A percentile compares a stretch with the other conserved stretches of the same genome.
Evolutionary conservation across 352 stramenopile species (phyloP).

Genomic region (Pythium diclinum): DNA sequence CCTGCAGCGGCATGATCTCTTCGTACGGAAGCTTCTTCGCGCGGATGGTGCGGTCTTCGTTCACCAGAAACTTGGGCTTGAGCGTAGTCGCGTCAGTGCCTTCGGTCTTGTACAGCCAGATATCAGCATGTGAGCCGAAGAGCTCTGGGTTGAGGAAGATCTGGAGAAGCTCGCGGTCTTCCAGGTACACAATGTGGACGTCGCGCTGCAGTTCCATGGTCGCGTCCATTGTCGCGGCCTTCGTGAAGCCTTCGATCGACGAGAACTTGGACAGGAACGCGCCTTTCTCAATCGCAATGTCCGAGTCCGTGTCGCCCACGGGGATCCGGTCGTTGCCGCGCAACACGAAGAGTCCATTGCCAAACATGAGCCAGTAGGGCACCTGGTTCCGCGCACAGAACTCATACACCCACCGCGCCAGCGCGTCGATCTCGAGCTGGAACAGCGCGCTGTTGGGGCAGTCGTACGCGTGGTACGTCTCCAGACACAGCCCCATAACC

Average conservation of each 20-base stretch:
- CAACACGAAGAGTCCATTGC: slow-evolving; percentile 75
- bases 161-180: slow-evolving; percentile 61
- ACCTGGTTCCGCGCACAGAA: slow-evolving; percentile 46
- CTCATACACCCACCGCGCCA: slow-evolving; percentile 64
- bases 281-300: slow-evolving; percentile 64
- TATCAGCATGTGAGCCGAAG: slow-evolving; percentile 63
- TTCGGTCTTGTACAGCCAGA: slow-evolving; percentile 68
- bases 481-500: slow-evolving; percentile 45
- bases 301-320: slow-evolving; percentile 74
- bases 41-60: slow-evolving; percentile 69
- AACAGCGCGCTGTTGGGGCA: slow-evolving; percentile 70
- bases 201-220: slow-evolving; percentile 42
- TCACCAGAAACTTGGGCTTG: slow-evolving; percentile 50
- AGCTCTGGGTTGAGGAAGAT: slow-evolving; percentile 53
- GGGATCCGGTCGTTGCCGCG: slow-evolving; percentile 58
- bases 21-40: slow-evolving; percentile 62
- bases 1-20: slow-evolving; percentile 53
- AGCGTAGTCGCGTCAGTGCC: slow-evolving; percentile 35
- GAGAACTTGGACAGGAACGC: slow-evolving; percentile 48
- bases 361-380: slow-evolving; percentile 71
- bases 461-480: slow-evolving; percentile 55
- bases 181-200: slow-evolving; percentile 51
- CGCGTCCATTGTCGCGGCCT: slow-evolving; percentile 39
- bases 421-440: slow-evolving; percentile 62
- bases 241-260: slow-evolving; percentile 56